A percentile compares a stretch with the other conserved stretches of the same genome.
phyloP scores from a whole-genome alignment of 2,329 filamentous ascomycete genomes.

The Arthrobotrys musiformis region DNA sequence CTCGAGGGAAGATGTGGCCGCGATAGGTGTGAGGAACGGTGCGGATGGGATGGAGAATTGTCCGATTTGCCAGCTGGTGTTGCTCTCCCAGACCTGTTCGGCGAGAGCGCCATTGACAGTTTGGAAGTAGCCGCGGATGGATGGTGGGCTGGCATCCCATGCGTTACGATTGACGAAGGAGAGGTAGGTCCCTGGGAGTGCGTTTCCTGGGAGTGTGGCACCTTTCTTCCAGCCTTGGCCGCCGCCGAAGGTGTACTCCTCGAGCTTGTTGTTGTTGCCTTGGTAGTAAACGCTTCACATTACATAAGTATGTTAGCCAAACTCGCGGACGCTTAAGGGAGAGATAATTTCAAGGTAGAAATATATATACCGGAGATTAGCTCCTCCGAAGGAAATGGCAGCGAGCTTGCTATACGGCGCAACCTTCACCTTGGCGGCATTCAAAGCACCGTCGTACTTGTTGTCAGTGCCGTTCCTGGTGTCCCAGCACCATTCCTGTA shows the following conservation, averaged over 20 bases:
- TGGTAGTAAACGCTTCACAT: conserved; percentile 31
- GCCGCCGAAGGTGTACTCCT: conserved; percentile 13
- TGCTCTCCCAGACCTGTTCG: conserved; percentile 21
- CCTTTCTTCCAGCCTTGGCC: conserved; percentile 23
- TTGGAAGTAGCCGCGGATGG: conserved; percentile 49
- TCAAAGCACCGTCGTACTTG: conserved; percentile 36
- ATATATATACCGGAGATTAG: conserved; percentile 13
- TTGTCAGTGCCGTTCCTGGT: conserved; percentile 5
- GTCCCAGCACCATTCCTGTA: conserved; percentile 42
- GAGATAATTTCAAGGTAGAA: background rate
- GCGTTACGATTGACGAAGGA: conserved; percentile 25
- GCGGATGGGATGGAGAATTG: background rate
- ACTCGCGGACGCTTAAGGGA: background rate
- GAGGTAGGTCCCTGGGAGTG: conserved; percentile 26
- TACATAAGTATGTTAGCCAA: background rate
- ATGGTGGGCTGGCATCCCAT: conserved; percentile 14
- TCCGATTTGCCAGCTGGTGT: background rate
- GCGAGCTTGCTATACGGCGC: conserved; percentile 38
- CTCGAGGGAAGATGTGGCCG: conserved; percentile 10
- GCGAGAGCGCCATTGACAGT: conserved; percentile 26
- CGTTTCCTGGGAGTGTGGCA: conserved; percentile 21
- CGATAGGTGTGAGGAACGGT: conserved; percentile 34
- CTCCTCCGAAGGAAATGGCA: conserved; percentile 15
- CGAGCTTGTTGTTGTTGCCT: conserved; percentile 21
- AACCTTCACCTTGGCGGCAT: conserved; percentile 1